Evolutionary conservation across 2,329 filamentous ascomycete species (phyloP).

Genomic region (Drechslerella stenobrocha): DNA sequence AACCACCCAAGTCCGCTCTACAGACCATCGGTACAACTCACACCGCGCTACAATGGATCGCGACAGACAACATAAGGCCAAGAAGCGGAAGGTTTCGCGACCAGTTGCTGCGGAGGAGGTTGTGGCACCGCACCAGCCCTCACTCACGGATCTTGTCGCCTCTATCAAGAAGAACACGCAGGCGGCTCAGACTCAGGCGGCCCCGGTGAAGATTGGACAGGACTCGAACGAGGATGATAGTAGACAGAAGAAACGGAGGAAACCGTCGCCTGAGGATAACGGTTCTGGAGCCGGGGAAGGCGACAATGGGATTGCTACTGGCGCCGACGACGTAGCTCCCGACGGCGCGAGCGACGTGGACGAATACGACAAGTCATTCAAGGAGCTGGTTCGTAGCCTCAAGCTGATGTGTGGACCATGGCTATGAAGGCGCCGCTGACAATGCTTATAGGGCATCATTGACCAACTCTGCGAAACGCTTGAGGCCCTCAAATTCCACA

Average conservation of each 20-base stretch:
- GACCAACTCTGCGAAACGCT: constrained; percentile 89
- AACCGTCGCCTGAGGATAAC: constrained; percentile 21
- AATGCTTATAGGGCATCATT: constrained; percentile 68
- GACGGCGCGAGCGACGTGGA: constrained; percentile 1
- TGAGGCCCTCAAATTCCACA: constrained; percentile 75
- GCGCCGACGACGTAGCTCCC: neutral
- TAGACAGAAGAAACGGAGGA: constrained; percentile 48
- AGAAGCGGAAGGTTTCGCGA: constrained; percentile 44
- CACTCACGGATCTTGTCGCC: constrained; percentile 35
- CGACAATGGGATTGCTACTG: neutral
- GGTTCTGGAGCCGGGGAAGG: constrained; percentile 8
- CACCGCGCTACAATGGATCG: constrained; percentile 23
- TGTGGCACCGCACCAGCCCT: constrained; percentile 21
- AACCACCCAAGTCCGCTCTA: neutral
- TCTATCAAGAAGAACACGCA: constrained; percentile 49
- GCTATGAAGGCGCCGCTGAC: constrained; percentile 33
- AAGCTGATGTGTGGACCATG: too few relatives aligned
- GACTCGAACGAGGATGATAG: constrained; percentile 5
- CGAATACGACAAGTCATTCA: constrained; percentile 57
- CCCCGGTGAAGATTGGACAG: constrained; percentile 1
- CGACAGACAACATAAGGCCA: constrained; percentile 40
- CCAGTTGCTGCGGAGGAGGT: constrained; percentile 26
- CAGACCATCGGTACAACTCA: neutral
- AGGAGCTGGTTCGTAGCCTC: constrained; percentile 59
- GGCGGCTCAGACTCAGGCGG: constrained; percentile 19